Evolutionary conservation across 2,329 filamentous ascomycete genomes (phyloP).

Genomic region (Ilyonectria destructans): DNA sequence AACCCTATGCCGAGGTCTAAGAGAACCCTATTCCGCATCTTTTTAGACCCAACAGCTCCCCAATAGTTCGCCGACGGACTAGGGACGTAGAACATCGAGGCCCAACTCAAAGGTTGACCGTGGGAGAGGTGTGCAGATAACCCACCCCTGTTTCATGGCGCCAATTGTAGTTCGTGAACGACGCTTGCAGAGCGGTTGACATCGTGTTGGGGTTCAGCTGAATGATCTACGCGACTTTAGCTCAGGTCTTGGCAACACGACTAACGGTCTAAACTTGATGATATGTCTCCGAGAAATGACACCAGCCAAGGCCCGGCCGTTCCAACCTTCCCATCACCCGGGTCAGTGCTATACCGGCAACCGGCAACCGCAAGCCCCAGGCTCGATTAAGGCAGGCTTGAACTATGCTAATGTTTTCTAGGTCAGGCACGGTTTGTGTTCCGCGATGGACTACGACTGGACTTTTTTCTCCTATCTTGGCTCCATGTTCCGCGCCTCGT

Average conservation of each 20-base stretch:
- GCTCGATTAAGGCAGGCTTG: background rate
- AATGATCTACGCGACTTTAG: background rate
- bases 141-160: background rate
- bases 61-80: background rate
- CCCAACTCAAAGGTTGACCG: background rate
- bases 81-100: background rate
- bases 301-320: constrained; percentile 2
- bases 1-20: background rate
- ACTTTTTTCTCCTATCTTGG: background rate
- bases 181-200: too few species aligned
- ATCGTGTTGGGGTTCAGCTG: background rate
- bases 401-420: too few species aligned
- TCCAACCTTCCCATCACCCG: constrained; percentile 12
- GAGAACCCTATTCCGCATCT: background rate
- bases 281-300: constrained; percentile 6
- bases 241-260: background rate
- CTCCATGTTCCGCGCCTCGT: background rate
- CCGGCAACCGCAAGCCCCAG: background rate
- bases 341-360: background rate
- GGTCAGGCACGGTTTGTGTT: background rate
- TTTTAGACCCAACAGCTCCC: background rate
- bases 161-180: background rate
- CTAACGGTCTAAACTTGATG: background rate
- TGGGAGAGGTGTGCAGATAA: background rate
- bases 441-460: background rate